Evolutionary conservation across 495 filamentous ascomycete genomes (phyloP).

Genomic region (Penicillium psychrofluorescens): DNA sequence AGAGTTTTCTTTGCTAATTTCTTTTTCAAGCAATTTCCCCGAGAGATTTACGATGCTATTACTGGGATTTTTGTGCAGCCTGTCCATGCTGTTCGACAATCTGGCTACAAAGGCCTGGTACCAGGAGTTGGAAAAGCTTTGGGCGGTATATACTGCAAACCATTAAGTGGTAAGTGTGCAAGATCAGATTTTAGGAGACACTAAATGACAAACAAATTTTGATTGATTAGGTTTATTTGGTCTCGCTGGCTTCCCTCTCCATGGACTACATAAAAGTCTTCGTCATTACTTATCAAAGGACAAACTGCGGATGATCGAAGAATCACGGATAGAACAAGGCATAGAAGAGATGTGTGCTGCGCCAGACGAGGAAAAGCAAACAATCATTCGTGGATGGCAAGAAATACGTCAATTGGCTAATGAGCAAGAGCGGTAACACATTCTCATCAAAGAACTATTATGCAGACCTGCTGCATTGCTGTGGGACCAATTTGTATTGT

Average conservation of each 20-base stretch:
- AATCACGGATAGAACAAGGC: slow-evolving; percentile 19
- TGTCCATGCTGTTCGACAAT: slow-evolving; percentile 57
- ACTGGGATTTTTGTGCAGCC: slow-evolving; percentile 71
- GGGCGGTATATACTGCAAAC: slow-evolving; percentile 64
- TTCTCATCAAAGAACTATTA: no score
- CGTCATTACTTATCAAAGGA: slow-evolving; percentile 35
- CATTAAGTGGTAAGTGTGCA: slow-evolving; percentile 51
- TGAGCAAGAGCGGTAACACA: no score
- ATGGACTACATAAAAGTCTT: slow-evolving; percentile 68
- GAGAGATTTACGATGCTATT: slow-evolving; percentile 63
- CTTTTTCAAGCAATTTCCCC: slow-evolving; percentile 53
- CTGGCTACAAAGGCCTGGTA: slow-evolving; percentile 57
- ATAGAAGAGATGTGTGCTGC: slow-evolving; percentile 17
- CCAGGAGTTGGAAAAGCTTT: slow-evolving; percentile 74
- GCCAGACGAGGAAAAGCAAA: slow-evolving; percentile 4
- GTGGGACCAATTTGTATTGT: no score
- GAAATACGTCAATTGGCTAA: no score
- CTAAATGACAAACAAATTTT: background rate
- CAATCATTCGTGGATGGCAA: slow-evolving; percentile 13
- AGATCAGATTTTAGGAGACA: background rate
- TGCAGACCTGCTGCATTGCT: no score
- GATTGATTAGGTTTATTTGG: slow-evolving; percentile 46
- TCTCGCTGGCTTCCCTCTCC: slow-evolving; percentile 63
- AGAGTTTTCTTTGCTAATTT: slow-evolving; percentile 45
- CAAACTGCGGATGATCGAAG: slow-evolving; percentile 7